Percentiles rank a stretch among this genome's conserved stretches.
These are phyloP conservation scores for Anisodus acutangulus DNA, from an alignment of 257 asterid genomes.

Conservation along the genomic window DNA sequence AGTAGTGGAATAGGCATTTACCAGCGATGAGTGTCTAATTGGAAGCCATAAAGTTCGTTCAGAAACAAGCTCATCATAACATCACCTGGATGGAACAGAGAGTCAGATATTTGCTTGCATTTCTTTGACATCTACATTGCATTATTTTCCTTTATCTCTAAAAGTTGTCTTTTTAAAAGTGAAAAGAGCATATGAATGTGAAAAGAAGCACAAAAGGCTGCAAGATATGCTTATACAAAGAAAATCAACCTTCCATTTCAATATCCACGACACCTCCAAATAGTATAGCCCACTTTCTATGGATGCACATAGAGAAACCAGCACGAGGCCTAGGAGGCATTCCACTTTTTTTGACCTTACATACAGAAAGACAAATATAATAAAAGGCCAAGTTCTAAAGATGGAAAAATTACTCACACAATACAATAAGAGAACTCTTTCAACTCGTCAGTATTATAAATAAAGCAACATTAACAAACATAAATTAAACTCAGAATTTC, in stretches of 20 bases:
- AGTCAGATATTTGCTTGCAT: constrained; percentile 16
- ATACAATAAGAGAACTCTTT: background rate
- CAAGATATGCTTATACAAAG: constrained; percentile 28
- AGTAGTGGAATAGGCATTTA: constrained; percentile 40
- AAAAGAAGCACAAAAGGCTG: constrained; percentile 28
- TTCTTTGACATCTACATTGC: constrained; percentile 13
- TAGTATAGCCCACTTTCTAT: constrained; percentile 88
- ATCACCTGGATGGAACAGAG: constrained; percentile 63
- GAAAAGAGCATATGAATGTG: background rate
- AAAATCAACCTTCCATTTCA: constrained; percentile 81
- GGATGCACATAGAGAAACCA: constrained; percentile 91
- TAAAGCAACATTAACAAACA: background rate
- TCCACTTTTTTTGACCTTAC: constrained; percentile 89
- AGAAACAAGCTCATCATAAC: constrained; percentile 94
- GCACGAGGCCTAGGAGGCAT: constrained; percentile 99
- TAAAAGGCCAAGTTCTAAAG: background rate
- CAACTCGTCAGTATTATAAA: constrained; percentile 4
- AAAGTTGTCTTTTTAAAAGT: background rate
- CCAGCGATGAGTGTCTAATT: constrained; percentile 94
- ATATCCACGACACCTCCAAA: constrained; percentile 99
- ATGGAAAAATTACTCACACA: background rate
- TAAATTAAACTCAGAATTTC: background rate
- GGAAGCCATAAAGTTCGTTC: constrained; percentile 97
- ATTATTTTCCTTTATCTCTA: background rate
- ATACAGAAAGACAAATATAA: constrained; percentile 25